A percentile compares a stretch with the other conserved stretches of the same genome.
Conservation (phyloP, 495 filamentous ascomycete species). For the Penicillium alfredii region DNA sequence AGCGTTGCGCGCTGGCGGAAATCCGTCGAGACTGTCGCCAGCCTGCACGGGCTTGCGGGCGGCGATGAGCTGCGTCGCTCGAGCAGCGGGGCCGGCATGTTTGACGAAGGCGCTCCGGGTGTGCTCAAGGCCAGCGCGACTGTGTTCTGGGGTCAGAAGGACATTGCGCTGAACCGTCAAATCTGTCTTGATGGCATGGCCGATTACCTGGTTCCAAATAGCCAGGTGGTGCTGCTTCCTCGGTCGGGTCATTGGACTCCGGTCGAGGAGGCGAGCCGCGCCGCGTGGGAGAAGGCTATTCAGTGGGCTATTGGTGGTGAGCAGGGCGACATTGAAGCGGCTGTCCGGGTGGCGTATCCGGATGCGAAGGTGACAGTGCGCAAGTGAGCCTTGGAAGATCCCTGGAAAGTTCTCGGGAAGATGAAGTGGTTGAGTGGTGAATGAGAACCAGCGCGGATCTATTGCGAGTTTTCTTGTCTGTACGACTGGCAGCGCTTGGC, state of each 20-base stretch:
- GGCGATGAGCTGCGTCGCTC: slow-evolving; percentile 20
- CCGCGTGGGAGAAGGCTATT: slow-evolving; percentile 26
- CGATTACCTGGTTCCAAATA: slow-evolving; percentile 34
- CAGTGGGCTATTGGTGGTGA: slow-evolving; percentile 38
- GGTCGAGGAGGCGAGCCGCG: slow-evolving; percentile 34
- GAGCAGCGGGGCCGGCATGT: slow-evolving; percentile 38
- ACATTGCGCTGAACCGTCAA: slow-evolving; percentile 33
- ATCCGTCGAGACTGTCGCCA: slow-evolving; percentile 41
- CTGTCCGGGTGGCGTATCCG: slow-evolving; percentile 26
- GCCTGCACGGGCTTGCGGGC: slow-evolving; percentile 34
- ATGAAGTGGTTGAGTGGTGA: too few species aligned
- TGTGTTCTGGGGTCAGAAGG: slow-evolving; percentile 47
- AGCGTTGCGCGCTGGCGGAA: slow-evolving; percentile 38
- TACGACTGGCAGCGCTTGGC: too few species aligned
- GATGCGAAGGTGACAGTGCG: slow-evolving; percentile 27
- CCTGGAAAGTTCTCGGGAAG: too few species aligned
- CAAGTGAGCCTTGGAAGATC: slow-evolving; percentile 22
- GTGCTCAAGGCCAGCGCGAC: slow-evolving; percentile 43
- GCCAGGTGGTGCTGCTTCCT: slow-evolving; percentile 38
- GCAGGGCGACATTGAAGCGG: slow-evolving; percentile 28
- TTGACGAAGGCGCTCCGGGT: slow-evolving; percentile 41
- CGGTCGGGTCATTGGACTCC: slow-evolving; percentile 40
- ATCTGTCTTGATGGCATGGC: slow-evolving; percentile 39
- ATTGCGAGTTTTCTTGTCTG: too few species aligned
- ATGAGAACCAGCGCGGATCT: too few species aligned